Conservation (phyloP, 208 protist genomes). For the Tetramitus jugosus region DNA sequence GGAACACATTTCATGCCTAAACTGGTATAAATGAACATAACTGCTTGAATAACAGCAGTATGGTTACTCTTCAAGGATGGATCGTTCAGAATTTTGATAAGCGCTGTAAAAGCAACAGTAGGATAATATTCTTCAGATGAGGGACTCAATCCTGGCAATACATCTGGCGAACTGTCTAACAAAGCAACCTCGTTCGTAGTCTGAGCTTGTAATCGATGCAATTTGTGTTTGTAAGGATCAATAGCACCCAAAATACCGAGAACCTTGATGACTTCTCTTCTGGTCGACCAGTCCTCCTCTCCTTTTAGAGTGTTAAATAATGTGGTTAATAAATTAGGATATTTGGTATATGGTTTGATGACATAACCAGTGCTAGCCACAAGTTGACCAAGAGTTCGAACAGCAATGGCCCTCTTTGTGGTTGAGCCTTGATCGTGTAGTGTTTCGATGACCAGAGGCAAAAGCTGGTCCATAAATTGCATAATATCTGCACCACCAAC, state of each 20-base stretch:
- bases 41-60: conserved; percentile 49
- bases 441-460: conserved; percentile 64
- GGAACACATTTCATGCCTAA: conserved; percentile 54
- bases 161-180: background rate
- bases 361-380: conserved; percentile 52
- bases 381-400: conserved; percentile 56
- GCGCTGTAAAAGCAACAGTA: conserved; percentile 55
- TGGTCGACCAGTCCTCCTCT: conserved; percentile 45
- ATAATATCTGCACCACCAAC: conserved; percentile 51
- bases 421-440: conserved; percentile 60
- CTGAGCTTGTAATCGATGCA: background rate
- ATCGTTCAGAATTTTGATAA: conserved; percentile 69
- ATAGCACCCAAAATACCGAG: conserved; percentile 77
- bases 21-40: conserved; percentile 66
- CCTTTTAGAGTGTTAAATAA: conserved; percentile 55
- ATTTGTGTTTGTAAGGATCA: conserved; percentile 50
- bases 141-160: background rate
- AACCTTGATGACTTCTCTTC: conserved; percentile 63
- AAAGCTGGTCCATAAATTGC: conserved; percentile 48
- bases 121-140: conserved; percentile 64
- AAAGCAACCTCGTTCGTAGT: background rate
- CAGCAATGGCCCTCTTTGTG: conserved; percentile 47
- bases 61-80: conserved; percentile 57
- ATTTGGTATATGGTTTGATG: conserved; percentile 51
- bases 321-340: conserved; percentile 56